Conservation (phyloP, 768 basidiomycete species). For the Lactarius sanguifluus region DNA sequence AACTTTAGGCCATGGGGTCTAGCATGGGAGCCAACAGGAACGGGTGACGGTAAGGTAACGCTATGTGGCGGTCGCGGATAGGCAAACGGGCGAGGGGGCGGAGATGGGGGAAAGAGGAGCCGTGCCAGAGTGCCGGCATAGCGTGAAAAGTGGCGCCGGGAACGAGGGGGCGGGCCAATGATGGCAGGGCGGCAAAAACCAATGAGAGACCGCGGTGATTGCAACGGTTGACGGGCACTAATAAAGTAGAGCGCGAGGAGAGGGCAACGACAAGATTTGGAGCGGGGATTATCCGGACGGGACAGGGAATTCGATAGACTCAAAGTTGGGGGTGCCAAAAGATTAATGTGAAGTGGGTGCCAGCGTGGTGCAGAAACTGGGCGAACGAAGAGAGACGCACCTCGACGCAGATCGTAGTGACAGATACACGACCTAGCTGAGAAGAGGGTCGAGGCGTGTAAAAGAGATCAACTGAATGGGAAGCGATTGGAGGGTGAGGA, state of each 20-base stretch:
- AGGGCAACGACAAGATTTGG: constrained; percentile 1
- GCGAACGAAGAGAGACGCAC: background rate
- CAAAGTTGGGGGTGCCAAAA: background rate
- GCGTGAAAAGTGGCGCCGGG: constrained; percentile 10
- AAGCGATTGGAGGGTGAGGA: background rate
- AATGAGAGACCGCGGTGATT: constrained; percentile 24
- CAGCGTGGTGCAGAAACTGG: background rate
- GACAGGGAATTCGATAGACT: background rate
- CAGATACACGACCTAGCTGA: background rate
- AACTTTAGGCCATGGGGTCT: constrained; percentile 2
- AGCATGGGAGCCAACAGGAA: constrained; percentile 24
- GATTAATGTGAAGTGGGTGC: background rate
- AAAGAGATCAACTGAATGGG: background rate
- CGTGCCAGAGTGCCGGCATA: constrained; percentile 6
- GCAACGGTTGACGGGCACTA: constrained; percentile 6
- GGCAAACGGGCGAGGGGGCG: constrained; percentile 1
- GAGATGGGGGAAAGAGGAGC: constrained; percentile 11
- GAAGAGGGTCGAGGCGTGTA: background rate
- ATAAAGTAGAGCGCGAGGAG: background rate
- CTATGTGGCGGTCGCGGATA: constrained; percentile 10
- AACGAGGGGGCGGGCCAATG: constrained; percentile 4
- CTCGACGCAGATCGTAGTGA: background rate
- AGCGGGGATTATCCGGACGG: constrained; percentile 22
- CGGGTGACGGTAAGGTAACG: constrained; percentile 17
- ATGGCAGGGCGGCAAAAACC: constrained; percentile 7